Base-by-base conservation (phyloP, 768 basidiomycete genomes). In the Auriscalpium vulgare region DNA sequence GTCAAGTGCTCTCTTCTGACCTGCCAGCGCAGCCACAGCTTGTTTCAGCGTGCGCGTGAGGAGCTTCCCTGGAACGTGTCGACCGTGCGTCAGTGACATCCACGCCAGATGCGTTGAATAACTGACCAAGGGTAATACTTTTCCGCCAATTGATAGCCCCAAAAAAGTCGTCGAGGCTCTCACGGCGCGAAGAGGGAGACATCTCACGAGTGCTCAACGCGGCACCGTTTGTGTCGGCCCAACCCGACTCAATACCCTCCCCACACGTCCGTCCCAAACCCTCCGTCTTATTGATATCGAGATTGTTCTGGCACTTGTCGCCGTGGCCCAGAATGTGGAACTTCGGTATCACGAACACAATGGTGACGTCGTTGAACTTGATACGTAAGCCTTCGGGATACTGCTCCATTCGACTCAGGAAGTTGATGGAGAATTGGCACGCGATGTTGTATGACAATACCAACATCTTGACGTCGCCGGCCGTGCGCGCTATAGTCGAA, bases 271-370 rank as follows among this genome's bases (percentile, higher is more conserved):
- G 36, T 8, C 61, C 65, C 34, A 53, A 51, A 2, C 57, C 55
- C 2, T 40, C 14, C 8, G 23, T 17, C 43, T 53, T 58, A 11
- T 54, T 53, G 35, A 65, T 43, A 8, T 54, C 60, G 46, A 54
- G 62, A 2, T 50, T 43, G 21, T 38, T 11, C 44, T 59, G 57
- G 47, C 64, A 65, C 4, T 56, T 44, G 9, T 51, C 37, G 3
- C 54, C 51, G 48, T 65, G 64, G 10, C 48, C 63, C 16, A 49
- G 14, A 5, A 59, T 23, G 45, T 65, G 64, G 23, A 62, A 57
- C 16, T 51, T 56, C 17, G 50, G 56, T 3, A 51, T 19, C n/a
- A 16, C 37, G 2, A 14, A 16, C 21, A 21, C 21, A 3, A 21
- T 21, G 11, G n/a, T 34, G 35, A 51, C n/a, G 7, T 37, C 5